Conservation (phyloP, 768 basidiomycete genomes). For the Tricholoma saponaceum region DNA sequence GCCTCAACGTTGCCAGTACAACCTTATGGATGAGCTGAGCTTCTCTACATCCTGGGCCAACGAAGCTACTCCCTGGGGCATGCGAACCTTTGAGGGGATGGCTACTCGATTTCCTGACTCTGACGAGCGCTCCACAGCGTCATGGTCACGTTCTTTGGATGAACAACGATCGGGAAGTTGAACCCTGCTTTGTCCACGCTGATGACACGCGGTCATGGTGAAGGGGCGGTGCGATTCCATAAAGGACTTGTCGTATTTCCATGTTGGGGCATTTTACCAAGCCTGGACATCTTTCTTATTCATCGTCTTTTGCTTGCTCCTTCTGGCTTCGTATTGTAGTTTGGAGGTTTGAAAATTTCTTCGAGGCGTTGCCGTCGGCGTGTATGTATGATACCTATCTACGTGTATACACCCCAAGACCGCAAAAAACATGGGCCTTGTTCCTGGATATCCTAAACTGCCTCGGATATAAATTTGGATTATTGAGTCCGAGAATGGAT, state of each 20-base stretch:
- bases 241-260: background rate
- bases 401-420: background rate
- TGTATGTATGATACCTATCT: background rate
- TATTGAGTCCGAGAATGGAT: background rate
- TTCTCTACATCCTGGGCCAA: conserved; percentile 34
- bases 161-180: conserved; percentile 5
- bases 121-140: conserved; percentile 42
- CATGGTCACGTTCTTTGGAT: conserved; percentile 20
- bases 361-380: background rate
- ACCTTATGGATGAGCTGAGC: conserved; percentile 24
- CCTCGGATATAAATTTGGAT: conserved; percentile 1
- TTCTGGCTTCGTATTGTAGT: background rate
- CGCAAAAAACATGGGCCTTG: background rate
- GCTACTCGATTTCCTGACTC: conserved; percentile 32
- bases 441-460: background rate
- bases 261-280: background rate
- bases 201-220: background rate
- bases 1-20: conserved; percentile 15
- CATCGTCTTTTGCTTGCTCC: background rate
- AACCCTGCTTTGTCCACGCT: background rate
- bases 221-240: conserved; percentile 2
- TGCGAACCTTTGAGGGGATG: conserved; percentile 2
- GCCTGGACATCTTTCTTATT: background rate
- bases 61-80: conserved; percentile 25
- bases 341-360: background rate